These are phyloP conservation scores for Cenococcum geophilum DNA, from an alignment of 495 filamentous ascomycete species.

Conservation along the genomic window DNA sequence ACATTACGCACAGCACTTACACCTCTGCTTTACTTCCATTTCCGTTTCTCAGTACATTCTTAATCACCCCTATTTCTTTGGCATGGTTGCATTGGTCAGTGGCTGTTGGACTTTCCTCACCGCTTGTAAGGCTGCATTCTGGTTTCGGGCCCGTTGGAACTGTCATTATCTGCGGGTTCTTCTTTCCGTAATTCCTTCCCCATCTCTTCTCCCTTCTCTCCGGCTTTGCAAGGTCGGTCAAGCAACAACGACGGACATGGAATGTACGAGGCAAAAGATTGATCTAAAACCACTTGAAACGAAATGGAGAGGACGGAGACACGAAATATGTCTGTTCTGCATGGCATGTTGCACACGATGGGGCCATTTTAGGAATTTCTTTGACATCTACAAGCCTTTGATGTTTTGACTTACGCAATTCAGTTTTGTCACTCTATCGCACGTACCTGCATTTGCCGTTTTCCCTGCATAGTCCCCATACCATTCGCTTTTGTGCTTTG, in stretches of 20 bases:
- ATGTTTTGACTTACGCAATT: neutral
- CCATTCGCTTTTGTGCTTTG: neutral
- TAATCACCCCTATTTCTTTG: neutral
- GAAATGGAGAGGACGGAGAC: neutral
- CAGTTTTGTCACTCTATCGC: neutral
- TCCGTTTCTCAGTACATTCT: constrained; percentile 1
- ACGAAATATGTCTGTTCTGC: neutral
- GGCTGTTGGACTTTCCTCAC: neutral
- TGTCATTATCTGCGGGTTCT: neutral
- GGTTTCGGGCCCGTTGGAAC: neutral
- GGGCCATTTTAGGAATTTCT: neutral
- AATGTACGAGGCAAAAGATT: neutral
- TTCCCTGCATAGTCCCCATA: neutral
- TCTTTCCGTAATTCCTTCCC: neutral
- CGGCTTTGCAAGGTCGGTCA: neutral
- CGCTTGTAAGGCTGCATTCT: neutral
- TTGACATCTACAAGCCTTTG: neutral
- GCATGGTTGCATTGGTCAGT: neutral
- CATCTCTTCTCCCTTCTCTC: neutral
- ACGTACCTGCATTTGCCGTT: neutral
- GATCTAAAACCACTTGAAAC: neutral
- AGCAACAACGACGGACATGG: neutral
- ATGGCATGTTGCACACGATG: neutral
- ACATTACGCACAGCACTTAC: constrained; percentile 23
- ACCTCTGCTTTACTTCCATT: constrained; percentile 1